Evolutionary conservation across 2,329 filamentous ascomycete species (phyloP).

Genomic region (Endoconidiophora polonica): DNA sequence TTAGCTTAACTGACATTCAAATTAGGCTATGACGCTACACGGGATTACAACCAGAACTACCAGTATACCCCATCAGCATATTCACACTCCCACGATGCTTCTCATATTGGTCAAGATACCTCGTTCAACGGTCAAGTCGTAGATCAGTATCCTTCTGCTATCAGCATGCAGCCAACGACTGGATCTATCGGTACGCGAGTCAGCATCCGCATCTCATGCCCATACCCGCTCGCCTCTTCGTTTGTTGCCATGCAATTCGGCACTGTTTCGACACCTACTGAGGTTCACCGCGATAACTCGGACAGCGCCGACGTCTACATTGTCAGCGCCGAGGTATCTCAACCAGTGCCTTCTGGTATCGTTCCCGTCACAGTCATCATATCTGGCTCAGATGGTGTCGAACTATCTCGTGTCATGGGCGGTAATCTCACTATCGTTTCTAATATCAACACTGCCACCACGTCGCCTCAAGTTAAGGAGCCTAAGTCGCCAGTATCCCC

Average conservation of each 20-base stretch:
- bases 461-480: conserved; percentile 16
- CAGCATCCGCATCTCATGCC: conserved; percentile 55
- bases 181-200: conserved; percentile 56
- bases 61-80: conserved; percentile 32
- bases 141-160: conserved; percentile 46
- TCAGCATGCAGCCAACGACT: conserved; percentile 36
- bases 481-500: conserved; percentile 25
- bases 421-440: conserved; percentile 19
- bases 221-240: conserved; percentile 27
- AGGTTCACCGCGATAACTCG: conserved; percentile 40
- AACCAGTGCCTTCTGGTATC: conserved; percentile 18
- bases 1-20: too few relatives aligned
- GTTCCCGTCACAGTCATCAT: conserved; percentile 34
- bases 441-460: not conserved
- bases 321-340: conserved; percentile 56
- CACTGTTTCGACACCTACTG: conserved; percentile 30
- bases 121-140: conserved; percentile 42
- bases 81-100: conserved; percentile 7
- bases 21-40: conserved; percentile 41
- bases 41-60: conserved; percentile 40
- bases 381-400: conserved; percentile 34
- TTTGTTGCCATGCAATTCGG: conserved; percentile 2
- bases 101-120: conserved; percentile 34
- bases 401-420: conserved; percentile 32
- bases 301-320: conserved; percentile 34